Evolutionary conservation across 352 stramenopile species (phyloP).

Genomic region (Pythium angustatum): DNA sequence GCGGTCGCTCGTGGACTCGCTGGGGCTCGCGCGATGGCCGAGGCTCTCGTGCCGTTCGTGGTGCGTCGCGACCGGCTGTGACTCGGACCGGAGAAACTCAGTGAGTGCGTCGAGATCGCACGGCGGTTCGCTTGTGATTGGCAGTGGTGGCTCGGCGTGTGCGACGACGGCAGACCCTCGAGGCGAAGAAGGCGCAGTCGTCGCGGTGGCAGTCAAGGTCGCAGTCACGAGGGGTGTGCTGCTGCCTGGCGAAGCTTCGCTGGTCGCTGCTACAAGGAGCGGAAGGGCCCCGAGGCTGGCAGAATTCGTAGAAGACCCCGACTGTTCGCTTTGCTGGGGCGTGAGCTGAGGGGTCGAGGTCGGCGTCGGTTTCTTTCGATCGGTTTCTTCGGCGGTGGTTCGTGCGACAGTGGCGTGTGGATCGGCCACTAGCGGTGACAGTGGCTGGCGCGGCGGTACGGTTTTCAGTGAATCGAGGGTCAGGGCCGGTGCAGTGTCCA

Average conservation of each 20-base stretch:
- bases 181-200: background rate
- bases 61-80: background rate
- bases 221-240: too few relatives aligned
- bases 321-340: slow-evolving; percentile 4
- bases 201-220: background rate
- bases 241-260: background rate
- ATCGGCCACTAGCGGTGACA: too few relatives aligned
- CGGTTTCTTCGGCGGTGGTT: slow-evolving; percentile 8
- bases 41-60: background rate
- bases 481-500: slow-evolving; percentile 4
- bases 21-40: background rate
- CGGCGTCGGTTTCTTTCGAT: slow-evolving; percentile 14
- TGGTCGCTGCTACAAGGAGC: background rate
- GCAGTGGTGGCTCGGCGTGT: background rate
- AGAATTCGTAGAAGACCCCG: slow-evolving; percentile 7
- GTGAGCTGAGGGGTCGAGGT: slow-evolving; percentile 4
- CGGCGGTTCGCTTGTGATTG: background rate
- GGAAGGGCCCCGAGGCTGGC: background rate
- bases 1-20: slow-evolving; percentile 3
- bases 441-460: too few relatives aligned
- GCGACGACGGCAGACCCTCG: background rate
- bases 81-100: slow-evolving; percentile 14
- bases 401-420: too few relatives aligned
- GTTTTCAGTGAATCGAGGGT: too few relatives aligned
- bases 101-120: slow-evolving; percentile 26